Percentiles rank a stretch among this genome's conserved stretches.
phyloP scores from a whole-genome alignment of 257 asterid species.

The Schizonepeta tenuifolia region DNA sequence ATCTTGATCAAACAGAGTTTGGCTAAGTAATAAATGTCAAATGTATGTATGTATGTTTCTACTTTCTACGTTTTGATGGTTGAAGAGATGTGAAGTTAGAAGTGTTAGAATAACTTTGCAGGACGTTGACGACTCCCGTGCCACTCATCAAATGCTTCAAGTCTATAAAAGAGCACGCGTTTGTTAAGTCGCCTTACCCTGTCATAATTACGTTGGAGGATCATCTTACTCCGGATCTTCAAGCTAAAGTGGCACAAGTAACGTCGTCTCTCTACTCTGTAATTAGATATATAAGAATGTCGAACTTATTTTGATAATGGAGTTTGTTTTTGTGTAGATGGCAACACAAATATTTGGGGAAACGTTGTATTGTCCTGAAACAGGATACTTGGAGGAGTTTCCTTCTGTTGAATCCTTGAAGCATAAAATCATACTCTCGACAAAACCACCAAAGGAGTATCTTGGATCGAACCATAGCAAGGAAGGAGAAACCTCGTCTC shows the following conservation, averaged over 20 bases:
- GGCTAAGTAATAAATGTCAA: no score
- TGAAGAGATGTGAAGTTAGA: not conserved
- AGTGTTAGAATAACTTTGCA: conserved; percentile 39
- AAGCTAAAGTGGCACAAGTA: conserved; percentile 90
- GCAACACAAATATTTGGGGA: conserved; percentile 70
- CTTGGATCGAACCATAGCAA: conserved; percentile 51
- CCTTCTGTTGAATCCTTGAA: conserved; percentile 75
- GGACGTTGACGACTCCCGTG: conserved; percentile 87
- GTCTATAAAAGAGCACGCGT: conserved; percentile 79
- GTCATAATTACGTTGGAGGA: conserved; percentile 84
- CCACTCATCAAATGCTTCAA: conserved; percentile 74
- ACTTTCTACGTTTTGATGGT: no score
- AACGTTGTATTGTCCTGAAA: conserved; percentile 65
- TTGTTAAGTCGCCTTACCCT: conserved; percentile 78
- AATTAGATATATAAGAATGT: not conserved
- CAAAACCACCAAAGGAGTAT: conserved; percentile 89
- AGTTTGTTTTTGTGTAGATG: conserved; percentile 49
- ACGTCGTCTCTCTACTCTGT: not conserved
- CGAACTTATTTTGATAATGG: not conserved
- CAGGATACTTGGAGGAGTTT: conserved; percentile 65
- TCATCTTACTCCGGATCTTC: conserved; percentile 81
- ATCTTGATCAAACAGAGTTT: no score
- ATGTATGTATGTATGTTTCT: no score
- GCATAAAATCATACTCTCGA: conserved; percentile 73
- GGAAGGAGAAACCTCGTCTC: conserved; percentile 50